Base-by-base conservation (phyloP, 1,284 basidiomycete genomes). In the Trichosporon sp. region DNA sequence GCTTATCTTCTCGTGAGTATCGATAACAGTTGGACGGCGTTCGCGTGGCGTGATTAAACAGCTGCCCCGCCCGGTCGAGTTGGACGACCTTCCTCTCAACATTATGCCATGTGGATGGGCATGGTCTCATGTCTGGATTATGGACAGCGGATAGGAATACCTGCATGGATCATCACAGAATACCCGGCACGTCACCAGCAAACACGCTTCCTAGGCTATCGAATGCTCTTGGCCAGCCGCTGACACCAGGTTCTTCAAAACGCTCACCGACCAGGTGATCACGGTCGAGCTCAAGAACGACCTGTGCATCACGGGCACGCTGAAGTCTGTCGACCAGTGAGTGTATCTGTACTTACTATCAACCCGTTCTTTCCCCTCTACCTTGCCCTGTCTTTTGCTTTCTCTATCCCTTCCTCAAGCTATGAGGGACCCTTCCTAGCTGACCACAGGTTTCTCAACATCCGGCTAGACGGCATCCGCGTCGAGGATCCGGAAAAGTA, bases 271-370 rank as follows among this genome's bases (percentile, higher is more conserved):
- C 81, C 95, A 97, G 78, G 87, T 89, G 72, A 93, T 97, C 73
- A 96, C 93, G 16, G 94, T 99, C 72, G 95, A 99, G 81, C 88
- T 99, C 75, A 99, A 99, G 84, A 99, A 99, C 82, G 95, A 99
- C 81, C 88, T 99, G 61, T 94, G 91, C 19, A 95, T 99, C 78
- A 93, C 92, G 13, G 96, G 96, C 3, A 91, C 93, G 23, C 83
- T 99, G 73, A 97, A 96, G 84, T 95, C 92, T 59, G 95, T 99
- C 56, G 95, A 98, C 84, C 96, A 99, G 93, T 95, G 76, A 71
- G 90, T 84, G 49, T 29, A 5, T 11, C 11, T 14, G 34, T 4
- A 16, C 3, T 3, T 13, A 37, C n/a, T 19, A 19, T 19, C 16
- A 44, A 2, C 37, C 37, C n/a, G 7, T 2, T 3, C 4, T 16